Base-by-base conservation (phyloP, 1,139 yeast genomes). In the Yamadazyma spencermartinsiae region DNA sequence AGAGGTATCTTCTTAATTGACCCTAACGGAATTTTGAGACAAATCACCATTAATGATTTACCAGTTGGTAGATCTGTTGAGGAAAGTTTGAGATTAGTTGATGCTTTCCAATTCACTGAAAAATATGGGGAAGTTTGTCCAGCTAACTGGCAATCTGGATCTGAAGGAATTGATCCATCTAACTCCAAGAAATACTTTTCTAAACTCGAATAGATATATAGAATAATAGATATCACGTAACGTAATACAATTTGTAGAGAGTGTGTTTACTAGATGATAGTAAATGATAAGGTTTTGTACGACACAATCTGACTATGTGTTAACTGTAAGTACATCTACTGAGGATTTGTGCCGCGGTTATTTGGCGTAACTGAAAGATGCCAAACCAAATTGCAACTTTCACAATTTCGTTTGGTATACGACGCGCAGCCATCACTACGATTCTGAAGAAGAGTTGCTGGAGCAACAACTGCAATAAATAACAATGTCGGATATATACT, bases 31-130 rank as follows among this genome's bases (percentile, higher is more conserved):
- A 66, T 67, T 58, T 80, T 90, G 61, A 88, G 97, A 86, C 98
- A 90, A 78, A 78, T 86, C 74, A 89, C 98, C 73, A 78, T 90
- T 79, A 90, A 92, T 79, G 97, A 92, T 69, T 84, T 90, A 68
- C 96, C 98, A 66, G 98, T 92, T 55, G 98, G 98, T 69, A 89
- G 98, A 80, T 86, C 88, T 59, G 98, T 90, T 54, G 96, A 89
- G 53, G 98, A 92, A 79, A 86, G 97, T 55, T 78, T 87, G 65
- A 89, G 98, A 85, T 82, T 92, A 67, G 81, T 92, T 53, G 98
- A 92, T 67, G 98, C 97, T 58, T 90, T 92, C 96, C 95, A 90
- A 78, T 89, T 92, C 88, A 85, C 96, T 61, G 96, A 90, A 72
- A 85, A 87, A 79, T 75, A 90, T 80, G 96, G 98, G 74, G 96